Conservation (phyloP, 345 rosid genomes). For the Luvunga scandens region DNA sequence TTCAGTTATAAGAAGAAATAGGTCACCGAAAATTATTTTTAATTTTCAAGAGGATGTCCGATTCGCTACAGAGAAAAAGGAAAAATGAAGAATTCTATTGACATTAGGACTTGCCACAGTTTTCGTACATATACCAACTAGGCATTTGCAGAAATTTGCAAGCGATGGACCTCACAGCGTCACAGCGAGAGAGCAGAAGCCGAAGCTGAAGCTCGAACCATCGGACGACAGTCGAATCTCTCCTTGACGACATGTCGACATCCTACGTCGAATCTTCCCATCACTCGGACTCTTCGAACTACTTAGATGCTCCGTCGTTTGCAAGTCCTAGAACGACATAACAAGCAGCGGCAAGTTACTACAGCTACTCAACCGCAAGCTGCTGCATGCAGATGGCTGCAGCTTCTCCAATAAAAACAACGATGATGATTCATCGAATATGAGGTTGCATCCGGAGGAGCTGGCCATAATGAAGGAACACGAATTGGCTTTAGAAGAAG, state of each 20-base stretch:
- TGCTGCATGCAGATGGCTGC: not conserved
- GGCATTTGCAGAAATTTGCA: too few relatives aligned
- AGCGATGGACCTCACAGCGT: constrained; percentile 16
- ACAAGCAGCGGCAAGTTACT: constrained; percentile 50
- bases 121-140: too few relatives aligned
- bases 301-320: constrained; percentile 68
- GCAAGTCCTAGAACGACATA: constrained; percentile 60
- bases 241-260: constrained; percentile 55
- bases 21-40: too few relatives aligned
- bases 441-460: constrained; percentile 40
- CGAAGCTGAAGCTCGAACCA: constrained; percentile 24
- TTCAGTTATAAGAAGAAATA: too few relatives aligned
- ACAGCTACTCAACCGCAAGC: constrained; percentile 47
- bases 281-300: constrained; percentile 66
- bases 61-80: too few relatives aligned
- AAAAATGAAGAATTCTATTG: too few relatives aligned
- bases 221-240: constrained; percentile 31
- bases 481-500: constrained; percentile 36
- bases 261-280: constrained; percentile 67
- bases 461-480: constrained; percentile 59
- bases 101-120: too few relatives aligned
- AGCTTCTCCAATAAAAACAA: not conserved
- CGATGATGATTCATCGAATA: not conserved
- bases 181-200: constrained; percentile 44
- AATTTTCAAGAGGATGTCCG: too few relatives aligned